These are phyloP conservation scores for Meyerozyma sp. DNA, from an alignment of 1,139 yeast genomes.

Conservation along the genomic window DNA sequence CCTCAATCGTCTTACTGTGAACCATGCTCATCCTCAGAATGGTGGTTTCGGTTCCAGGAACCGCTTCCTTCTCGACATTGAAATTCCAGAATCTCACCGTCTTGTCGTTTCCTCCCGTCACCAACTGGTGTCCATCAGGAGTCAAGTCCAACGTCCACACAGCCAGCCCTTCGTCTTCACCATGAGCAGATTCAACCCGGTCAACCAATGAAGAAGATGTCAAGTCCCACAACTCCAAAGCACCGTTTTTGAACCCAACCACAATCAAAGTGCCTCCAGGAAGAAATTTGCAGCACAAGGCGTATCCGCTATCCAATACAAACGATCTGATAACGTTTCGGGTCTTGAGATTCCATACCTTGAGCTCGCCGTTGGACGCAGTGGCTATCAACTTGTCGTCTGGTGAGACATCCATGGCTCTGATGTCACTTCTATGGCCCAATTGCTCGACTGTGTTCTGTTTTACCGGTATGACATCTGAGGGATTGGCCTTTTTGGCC, in stretches of 20 bases:
- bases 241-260: slow-evolving; percentile 89
- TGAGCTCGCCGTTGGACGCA: slow-evolving; percentile 84
- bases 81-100: slow-evolving; percentile 87
- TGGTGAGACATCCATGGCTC: slow-evolving; percentile 76
- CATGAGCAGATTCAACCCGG: slow-evolving; percentile 31
- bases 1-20: slow-evolving; percentile 77
- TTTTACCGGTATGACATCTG: slow-evolving; percentile 27
- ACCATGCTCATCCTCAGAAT: slow-evolving; percentile 53
- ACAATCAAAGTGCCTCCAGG: slow-evolving; percentile 90
- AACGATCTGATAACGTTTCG: slow-evolving; percentile 77
- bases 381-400: slow-evolving; percentile 81
- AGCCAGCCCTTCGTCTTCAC: slow-evolving; percentile 47
- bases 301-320: slow-evolving; percentile 70
- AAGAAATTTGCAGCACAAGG: slow-evolving; percentile 72
- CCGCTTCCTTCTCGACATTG: slow-evolving; percentile 55
- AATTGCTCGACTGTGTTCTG: slow-evolving; percentile 59
- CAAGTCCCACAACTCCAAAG: slow-evolving; percentile 77
- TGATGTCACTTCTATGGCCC: slow-evolving; percentile 88
- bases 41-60: slow-evolving; percentile 62
- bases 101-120: slow-evolving; percentile 95
- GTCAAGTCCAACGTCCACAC: slow-evolving; percentile 90
- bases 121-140: slow-evolving; percentile 76
- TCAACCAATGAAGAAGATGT: slow-evolving; percentile 73
- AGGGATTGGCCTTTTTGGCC: slow-evolving; percentile 40
- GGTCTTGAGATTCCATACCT: slow-evolving; percentile 81